Conservation (phyloP, 2,329 filamentous ascomycete genomes). For the Curvularia eragrostidis region DNA sequence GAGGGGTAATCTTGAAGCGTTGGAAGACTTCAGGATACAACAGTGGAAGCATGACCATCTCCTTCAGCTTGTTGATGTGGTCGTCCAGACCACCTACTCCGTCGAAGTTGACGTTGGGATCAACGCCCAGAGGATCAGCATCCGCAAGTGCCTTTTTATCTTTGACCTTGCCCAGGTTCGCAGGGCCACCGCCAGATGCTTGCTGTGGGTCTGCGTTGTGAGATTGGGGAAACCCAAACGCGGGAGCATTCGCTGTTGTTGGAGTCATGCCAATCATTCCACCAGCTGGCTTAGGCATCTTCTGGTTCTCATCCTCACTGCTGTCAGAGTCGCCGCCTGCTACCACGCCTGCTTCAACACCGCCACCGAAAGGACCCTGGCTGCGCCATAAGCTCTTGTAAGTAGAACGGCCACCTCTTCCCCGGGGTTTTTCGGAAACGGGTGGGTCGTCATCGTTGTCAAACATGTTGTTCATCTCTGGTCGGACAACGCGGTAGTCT, state of each 20-base stretch:
- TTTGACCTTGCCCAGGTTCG: constrained; percentile 91
- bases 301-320: constrained; percentile 88
- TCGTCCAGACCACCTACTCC: constrained; percentile 91
- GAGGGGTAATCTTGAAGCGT: constrained; percentile 90
- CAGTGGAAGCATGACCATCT: constrained; percentile 95
- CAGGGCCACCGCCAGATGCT: constrained; percentile 67
- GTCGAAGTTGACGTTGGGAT: constrained; percentile 90
- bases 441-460: constrained; percentile 76
- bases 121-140: constrained; percentile 91
- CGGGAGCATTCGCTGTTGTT: constrained; percentile 58
- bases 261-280: constrained; percentile 72
- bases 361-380: constrained; percentile 90
- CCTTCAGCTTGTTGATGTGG: constrained; percentile 96
- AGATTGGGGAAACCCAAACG: constrained; percentile 63
- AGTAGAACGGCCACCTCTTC: constrained; percentile 60
- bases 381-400: constrained; percentile 88
- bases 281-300: constrained; percentile 60
- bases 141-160: constrained; percentile 91
- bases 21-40: constrained; percentile 94
- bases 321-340: constrained; percentile 90
- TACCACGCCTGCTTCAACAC: constrained; percentile 77
- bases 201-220: constrained; percentile 64
- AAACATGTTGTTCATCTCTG: constrained; percentile 72
- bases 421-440: constrained; percentile 71
- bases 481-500: constrained; percentile 85